Evolutionary conservation across 228 moss, liverwort and hornwort genomes (phyloP).

Genomic region (Sphagnum magellanicum): DNA sequence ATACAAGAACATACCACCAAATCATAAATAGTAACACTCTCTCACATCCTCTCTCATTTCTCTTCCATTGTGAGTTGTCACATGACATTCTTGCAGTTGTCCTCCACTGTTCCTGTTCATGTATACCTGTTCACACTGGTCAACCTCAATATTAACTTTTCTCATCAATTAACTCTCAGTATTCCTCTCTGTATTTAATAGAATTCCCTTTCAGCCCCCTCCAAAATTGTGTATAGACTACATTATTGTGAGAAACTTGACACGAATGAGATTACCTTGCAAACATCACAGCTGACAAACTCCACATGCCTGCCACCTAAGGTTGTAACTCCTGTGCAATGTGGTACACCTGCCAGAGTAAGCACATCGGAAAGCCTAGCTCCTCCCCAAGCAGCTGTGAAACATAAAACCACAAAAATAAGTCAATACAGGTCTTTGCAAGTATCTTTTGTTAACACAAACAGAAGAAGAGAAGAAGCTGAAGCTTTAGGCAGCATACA

Average conservation of each 20-base stretch:
- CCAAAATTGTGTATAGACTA: too few relatives aligned
- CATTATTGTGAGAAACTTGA: too few relatives aligned
- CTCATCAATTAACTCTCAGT: too few relatives aligned
- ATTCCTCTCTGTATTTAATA: too few relatives aligned
- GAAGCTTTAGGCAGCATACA: too few relatives aligned
- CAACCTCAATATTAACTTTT: too few relatives aligned
- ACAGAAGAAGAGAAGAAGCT: too few relatives aligned
- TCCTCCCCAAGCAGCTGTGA: slow-evolving; percentile 62
- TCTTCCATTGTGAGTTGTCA: not conserved
- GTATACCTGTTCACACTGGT: too few relatives aligned
- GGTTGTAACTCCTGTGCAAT: slow-evolving; percentile 25
- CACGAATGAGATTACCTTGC: slow-evolving; percentile 36
- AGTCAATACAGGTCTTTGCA: not conserved
- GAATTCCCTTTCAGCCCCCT: too few relatives aligned
- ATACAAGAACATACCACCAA: not conserved
- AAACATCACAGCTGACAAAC: slow-evolving; percentile 64
- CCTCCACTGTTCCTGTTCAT: too few relatives aligned
- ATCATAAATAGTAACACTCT: not conserved
- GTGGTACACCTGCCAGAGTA: slow-evolving; percentile 47
- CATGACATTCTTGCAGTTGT: too few relatives aligned
- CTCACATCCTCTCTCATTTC: not conserved
- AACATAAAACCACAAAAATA: not conserved
- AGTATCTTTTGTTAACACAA: not conserved
- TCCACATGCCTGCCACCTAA: slow-evolving; percentile 66
- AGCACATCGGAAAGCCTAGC: slow-evolving; percentile 69